phyloP scores from a whole-genome alignment of 2,329 filamentous ascomycete species.

The Whalleya microplaca region DNA sequence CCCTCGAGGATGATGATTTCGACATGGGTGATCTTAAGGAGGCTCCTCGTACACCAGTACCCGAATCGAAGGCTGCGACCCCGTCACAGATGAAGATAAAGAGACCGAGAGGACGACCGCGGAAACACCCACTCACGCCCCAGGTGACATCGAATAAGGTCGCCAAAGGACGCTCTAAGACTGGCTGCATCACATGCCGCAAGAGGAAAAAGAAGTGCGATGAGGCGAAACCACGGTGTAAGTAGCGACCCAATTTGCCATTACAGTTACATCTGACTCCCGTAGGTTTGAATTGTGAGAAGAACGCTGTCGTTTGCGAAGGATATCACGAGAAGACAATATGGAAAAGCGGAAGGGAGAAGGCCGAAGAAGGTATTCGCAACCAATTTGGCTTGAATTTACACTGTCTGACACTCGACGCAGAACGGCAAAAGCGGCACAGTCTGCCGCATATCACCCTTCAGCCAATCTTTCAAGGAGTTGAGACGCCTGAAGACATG shows the following conservation, averaged over 20 bases:
- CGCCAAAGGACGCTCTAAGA: slow-evolving; percentile 76
- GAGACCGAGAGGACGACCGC: slow-evolving; percentile 76
- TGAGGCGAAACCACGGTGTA: slow-evolving; percentile 69
- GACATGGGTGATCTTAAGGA: slow-evolving; percentile 57
- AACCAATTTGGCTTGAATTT: slow-evolving; percentile 1
- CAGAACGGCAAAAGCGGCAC: slow-evolving; percentile 55
- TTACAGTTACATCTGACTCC: slow-evolving; percentile 29
- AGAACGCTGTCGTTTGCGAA: slow-evolving; percentile 90
- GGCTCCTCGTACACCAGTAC: slow-evolving; percentile 40
- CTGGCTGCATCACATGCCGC: slow-evolving; percentile 67
- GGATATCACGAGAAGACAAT: slow-evolving; percentile 85
- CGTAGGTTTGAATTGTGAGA: slow-evolving; percentile 83
- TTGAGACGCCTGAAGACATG: slow-evolving; percentile 79
- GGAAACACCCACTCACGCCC: slow-evolving; percentile 74
- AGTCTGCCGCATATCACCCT: slow-evolving; percentile 58
- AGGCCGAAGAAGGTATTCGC: slow-evolving; percentile 65
- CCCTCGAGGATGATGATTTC: slow-evolving; percentile 58
- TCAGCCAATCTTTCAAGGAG: slow-evolving; percentile 74
- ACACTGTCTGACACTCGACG: slow-evolving; percentile 24
- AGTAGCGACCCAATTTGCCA: slow-evolving; percentile 36
- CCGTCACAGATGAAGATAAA: slow-evolving; percentile 51
- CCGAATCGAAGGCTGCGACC: slow-evolving; percentile 24
- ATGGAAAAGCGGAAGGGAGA: slow-evolving; percentile 85
- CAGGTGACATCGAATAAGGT: slow-evolving; percentile 65
- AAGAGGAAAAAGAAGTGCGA: slow-evolving; percentile 76